phyloP scores from a whole-genome alignment of 192 early-diverging fungal species.

The Gamsiella multidivaricata region DNA sequence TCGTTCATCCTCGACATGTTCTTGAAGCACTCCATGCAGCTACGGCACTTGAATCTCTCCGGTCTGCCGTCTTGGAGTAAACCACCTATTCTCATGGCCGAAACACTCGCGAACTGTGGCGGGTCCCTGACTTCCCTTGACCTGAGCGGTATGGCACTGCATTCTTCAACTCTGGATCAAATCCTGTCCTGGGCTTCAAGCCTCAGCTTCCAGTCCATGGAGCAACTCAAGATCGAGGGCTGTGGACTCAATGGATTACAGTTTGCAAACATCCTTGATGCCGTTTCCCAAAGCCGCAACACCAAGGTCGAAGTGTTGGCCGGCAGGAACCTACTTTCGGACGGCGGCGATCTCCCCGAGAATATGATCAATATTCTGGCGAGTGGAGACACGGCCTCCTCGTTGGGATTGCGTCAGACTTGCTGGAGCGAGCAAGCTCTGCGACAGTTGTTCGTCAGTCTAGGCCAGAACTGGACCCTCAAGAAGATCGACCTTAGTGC shows the following conservation, averaged over 20 bases:
- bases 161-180: constrained; percentile 38
- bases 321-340: constrained; percentile 55
- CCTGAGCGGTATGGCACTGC: constrained; percentile 50
- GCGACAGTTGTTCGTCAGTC: constrained; percentile 59
- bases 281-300: constrained; percentile 52
- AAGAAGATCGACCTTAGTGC: constrained; percentile 55
- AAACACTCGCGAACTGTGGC: constrained; percentile 37
- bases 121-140: constrained; percentile 22
- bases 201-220: constrained; percentile 28
- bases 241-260: constrained; percentile 58
- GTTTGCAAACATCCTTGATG: constrained; percentile 51
- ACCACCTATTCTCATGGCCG: constrained; percentile 47
- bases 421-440: constrained; percentile 62
- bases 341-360: constrained; percentile 52
- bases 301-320: constrained; percentile 50
- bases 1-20: constrained; percentile 53
- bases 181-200: constrained; percentile 36
- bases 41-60: constrained; percentile 26
- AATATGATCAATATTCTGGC: constrained; percentile 46
- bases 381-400: constrained; percentile 48
- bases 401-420: constrained; percentile 51
- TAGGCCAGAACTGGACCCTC: constrained; percentile 55
- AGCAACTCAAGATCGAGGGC: constrained; percentile 48
- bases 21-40: constrained; percentile 47
- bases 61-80: constrained; percentile 49